phyloP scores from a whole-genome alignment of 495 filamentous ascomycete species.

The Chaetomium cochliodes region DNA sequence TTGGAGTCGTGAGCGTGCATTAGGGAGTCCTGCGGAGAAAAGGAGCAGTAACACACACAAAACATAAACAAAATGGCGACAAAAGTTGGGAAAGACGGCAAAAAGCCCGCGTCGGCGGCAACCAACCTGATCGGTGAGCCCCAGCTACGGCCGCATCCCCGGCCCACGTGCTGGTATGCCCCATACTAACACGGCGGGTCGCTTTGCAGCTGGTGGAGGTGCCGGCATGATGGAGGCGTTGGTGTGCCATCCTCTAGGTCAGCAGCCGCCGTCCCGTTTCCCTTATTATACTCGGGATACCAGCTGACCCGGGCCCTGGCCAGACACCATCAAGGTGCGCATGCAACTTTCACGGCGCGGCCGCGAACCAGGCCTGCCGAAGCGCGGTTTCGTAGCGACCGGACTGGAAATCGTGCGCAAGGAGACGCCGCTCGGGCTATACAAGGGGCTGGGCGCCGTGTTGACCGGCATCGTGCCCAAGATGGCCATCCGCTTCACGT shows the following conservation, averaged over 20 bases:
- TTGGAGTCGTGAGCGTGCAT: background rate
- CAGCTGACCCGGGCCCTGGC: background rate
- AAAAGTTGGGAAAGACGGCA: slow-evolving; percentile 59
- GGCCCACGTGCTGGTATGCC: background rate
- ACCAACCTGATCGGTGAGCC: slow-evolving; percentile 88
- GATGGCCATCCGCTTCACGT: slow-evolving; percentile 99
- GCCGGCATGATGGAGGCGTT: slow-evolving; percentile 99
- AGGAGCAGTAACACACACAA: slow-evolving; percentile 12
- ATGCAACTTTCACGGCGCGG: slow-evolving; percentile 96
- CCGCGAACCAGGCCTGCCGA: slow-evolving; percentile 70
- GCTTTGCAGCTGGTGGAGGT: slow-evolving; percentile 78
- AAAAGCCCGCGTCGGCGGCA: slow-evolving; percentile 78
- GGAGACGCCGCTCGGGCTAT: slow-evolving; percentile 88
- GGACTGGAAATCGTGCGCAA: slow-evolving; percentile 82
- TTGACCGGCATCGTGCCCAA: slow-evolving; percentile 97
- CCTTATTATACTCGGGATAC: background rate
- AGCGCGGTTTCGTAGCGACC: slow-evolving; percentile 83
- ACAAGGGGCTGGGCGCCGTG: slow-evolving; percentile 87
- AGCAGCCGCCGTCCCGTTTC: slow-evolving; percentile 26
- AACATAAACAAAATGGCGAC: slow-evolving; percentile 39
- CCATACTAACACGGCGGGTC: slow-evolving; percentile 23
- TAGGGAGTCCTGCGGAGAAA: slow-evolving; percentile 6
- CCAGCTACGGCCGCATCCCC: background rate
- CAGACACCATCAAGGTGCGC: slow-evolving; percentile 97
- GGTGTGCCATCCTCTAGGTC: slow-evolving; percentile 92